Evolutionary conservation across 768 basidiomycete species (phyloP).

Genomic region (Mycena venus): DNA sequence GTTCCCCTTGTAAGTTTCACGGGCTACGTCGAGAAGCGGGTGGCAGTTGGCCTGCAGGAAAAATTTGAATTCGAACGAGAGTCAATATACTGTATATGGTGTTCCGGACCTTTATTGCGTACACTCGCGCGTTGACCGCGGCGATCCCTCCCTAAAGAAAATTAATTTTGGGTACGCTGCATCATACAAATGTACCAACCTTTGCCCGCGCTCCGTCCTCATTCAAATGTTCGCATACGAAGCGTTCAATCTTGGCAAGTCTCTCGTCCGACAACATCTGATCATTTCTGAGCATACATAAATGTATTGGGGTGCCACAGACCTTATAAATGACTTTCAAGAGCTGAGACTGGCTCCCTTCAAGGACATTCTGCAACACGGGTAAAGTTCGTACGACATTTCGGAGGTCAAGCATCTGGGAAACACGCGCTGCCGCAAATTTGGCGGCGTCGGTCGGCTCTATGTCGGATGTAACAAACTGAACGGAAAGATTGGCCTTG

Average conservation of each 20-base stretch:
- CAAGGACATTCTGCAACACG: conserved; percentile 70
- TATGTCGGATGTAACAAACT: conserved; percentile 79
- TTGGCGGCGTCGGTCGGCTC: conserved; percentile 67
- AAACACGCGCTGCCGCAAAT: conserved; percentile 75
- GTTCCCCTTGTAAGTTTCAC: conserved; percentile 96
- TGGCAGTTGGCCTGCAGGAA: conserved; percentile 76
- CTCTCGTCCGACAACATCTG: conserved; percentile 86
- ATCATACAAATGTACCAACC: conserved; percentile 50
- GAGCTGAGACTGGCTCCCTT: conserved; percentile 69
- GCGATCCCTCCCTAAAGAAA: conserved; percentile 73
- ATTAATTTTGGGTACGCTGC: neutral
- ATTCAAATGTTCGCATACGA: conserved; percentile 77
- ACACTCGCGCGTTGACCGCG: conserved; percentile 85
- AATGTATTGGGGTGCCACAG: conserved; percentile 20
- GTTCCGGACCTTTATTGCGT: conserved; percentile 92
- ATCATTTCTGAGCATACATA: neutral
- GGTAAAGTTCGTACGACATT: conserved; percentile 79
- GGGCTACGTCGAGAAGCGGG: conserved; percentile 91
- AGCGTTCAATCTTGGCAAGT: conserved; percentile 69
- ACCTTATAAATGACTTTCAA: conserved; percentile 75
- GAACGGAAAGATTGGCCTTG: neutral
- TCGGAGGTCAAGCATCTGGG: conserved; percentile 85
- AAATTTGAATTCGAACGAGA: no score
- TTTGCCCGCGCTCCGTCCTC: conserved; percentile 76
- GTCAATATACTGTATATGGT: no score